Percentiles rank a stretch among this genome's conserved stretches.
phyloP scores from a whole-genome alignment of 129 eudicot species.

The Ambrosia trifida region DNA sequence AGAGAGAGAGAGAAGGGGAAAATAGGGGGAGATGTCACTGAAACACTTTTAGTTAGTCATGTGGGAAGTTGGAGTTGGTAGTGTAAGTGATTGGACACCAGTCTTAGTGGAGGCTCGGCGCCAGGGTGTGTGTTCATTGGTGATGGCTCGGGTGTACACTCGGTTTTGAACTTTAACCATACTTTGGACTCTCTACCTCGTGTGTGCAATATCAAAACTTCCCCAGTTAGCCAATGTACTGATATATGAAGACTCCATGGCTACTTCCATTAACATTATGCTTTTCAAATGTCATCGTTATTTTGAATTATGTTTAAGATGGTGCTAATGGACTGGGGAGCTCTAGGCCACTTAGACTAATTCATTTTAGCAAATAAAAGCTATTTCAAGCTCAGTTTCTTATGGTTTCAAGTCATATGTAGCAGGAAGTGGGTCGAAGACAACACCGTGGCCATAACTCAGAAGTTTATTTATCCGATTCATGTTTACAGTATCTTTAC shows the following conservation, averaged over 20 bases:
- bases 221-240: constrained; percentile 62
- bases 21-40: no score
- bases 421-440: constrained; percentile 27
- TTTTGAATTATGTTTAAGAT: constrained; percentile 1
- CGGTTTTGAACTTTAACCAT: constrained; percentile 58
- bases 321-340: constrained; percentile 31
- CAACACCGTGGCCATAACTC: constrained; percentile 19
- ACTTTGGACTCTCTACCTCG: constrained; percentile 62
- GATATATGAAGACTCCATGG: constrained; percentile 27
- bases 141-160: constrained; percentile 37
- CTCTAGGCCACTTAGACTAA: constrained; percentile 16
- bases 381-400: neutral
- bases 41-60: no score
- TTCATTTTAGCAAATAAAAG: no score
- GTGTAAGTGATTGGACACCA: no score
- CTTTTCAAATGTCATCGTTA: neutral
- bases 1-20: no score
- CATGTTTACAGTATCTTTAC: no score
- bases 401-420: neutral
- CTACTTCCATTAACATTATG: neutral
- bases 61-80: no score
- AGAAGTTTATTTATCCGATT: no score
- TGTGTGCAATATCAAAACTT: constrained; percentile 65
- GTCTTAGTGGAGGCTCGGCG: no score
- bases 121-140: constrained; percentile 52